Base-by-base conservation (phyloP, 2,329 filamentous ascomycete species). In the Blastomyces percursus region DNA sequence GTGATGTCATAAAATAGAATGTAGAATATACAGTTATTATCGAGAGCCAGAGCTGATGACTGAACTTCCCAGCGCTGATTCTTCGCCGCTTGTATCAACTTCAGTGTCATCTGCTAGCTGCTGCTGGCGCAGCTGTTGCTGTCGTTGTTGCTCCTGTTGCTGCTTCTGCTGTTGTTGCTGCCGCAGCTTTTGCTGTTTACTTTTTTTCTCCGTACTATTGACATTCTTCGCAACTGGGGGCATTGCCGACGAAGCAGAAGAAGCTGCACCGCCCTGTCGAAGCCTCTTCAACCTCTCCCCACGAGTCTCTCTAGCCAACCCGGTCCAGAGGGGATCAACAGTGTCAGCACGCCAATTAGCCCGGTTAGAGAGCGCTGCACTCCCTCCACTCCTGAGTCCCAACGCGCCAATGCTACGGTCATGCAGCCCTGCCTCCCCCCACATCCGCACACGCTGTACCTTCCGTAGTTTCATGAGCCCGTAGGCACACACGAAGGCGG, bases 361-460 rank as follows among this genome's bases (percentile, higher is more conserved):
- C 46, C 70, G 46, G 63, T 66, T 67, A 35, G 72, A 66, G 2
- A 46, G 7, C 21, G 57, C 8, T 7, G 57, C 68, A 69, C 56
- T 72, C 68, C 42, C 68, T 70, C 12, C 64, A 61, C 52, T 69
- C 68, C 55, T 38, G 16, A 52, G 40, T 6, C 44, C 46, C 46
- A 50, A n/a, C 8, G 59, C 21, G n/a, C 52, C 60, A 30, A 65
- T 32, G 24, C 30, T 30, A 27, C 51, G 54, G 63, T 64, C 27
- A 57, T 71, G 60, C 21, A 76, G 73, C 59, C 79, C 80, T 1
- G 77, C 75, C 70, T 84, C 82, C 52, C 84, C 85, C 81, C 84
- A 92, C 91, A 96, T 96, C 71, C 88, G 90, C 66, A 96, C 86
- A 65, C 91, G 84, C 78, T 96, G 91, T 32, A 96, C 89, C 72